These are phyloP conservation scores for Ilyonectria robusta DNA, from an alignment of 2,329 filamentous ascomycete species.

Conservation along the genomic window DNA sequence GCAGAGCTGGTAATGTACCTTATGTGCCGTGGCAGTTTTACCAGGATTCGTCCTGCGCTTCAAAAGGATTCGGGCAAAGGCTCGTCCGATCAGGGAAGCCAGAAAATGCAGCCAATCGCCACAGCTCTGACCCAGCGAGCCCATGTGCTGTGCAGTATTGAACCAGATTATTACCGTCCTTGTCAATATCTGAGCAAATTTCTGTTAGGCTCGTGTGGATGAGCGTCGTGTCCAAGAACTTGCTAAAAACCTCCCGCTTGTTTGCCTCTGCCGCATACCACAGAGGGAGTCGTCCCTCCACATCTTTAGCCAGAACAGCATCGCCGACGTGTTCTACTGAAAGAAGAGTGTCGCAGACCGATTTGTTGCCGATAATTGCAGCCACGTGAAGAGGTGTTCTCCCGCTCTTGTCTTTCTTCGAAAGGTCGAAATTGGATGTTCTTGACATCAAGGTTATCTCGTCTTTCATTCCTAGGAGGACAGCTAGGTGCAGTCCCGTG, in stretches of 20 bases:
- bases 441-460: background rate
- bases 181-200: background rate
- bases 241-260: background rate
- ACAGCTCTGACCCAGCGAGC: background rate
- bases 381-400: constrained; percentile 3
- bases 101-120: background rate
- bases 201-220: background rate
- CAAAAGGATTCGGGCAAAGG: background rate
- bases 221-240: background rate
- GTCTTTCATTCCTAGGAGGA: background rate
- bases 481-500: constrained; percentile 1
- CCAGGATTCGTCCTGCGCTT: background rate
- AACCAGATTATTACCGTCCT: background rate
- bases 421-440: background rate
- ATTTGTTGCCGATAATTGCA: background rate
- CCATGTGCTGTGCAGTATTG: background rate
- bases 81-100: background rate
- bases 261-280: background rate
- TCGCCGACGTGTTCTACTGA: no score
- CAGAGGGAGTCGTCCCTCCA: background rate
- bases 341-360: background rate
- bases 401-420: background rate
- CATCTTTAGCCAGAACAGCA: background rate
- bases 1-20: no score
- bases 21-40: background rate